phyloP scores from a whole-genome alignment of 208 protist genomes.

The Trypanosomatidae sp. region DNA sequence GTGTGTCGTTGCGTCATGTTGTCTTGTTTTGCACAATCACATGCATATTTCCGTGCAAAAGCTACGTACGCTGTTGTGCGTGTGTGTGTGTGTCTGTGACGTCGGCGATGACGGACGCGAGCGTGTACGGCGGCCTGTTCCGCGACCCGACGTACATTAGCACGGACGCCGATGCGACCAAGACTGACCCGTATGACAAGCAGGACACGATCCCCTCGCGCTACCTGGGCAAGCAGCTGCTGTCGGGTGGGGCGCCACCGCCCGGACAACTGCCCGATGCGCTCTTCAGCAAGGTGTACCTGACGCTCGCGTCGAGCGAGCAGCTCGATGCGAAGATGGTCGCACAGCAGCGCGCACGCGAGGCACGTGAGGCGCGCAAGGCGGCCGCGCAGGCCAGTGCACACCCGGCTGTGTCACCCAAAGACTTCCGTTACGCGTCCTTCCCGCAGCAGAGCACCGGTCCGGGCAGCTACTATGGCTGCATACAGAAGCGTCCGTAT shows the following conservation, averaged over 20 bases:
- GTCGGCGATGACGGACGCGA: constrained; percentile 73
- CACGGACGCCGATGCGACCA: constrained; percentile 41
- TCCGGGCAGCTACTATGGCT: constrained; percentile 73
- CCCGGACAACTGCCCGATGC: constrained; percentile 32
- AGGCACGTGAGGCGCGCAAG: constrained; percentile 10
- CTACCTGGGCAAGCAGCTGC: constrained; percentile 67
- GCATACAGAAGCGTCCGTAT: constrained; percentile 59
- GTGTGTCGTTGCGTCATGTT: too few species aligned
- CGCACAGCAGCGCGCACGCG: constrained; percentile 26
- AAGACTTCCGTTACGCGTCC: constrained; percentile 60
- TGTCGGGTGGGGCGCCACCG: constrained; percentile 13
- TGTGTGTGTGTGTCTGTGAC: too few species aligned
- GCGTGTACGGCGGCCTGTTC: constrained; percentile 78
- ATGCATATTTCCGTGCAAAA: too few species aligned
- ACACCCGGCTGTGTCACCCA: constrained; percentile 5
- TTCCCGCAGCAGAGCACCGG: constrained; percentile 60
- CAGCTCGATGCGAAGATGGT: constrained; percentile 56
- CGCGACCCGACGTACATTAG: constrained; percentile 67
- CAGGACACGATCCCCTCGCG: constrained; percentile 63
- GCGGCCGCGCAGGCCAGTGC: constrained; percentile 6
- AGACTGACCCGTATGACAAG: constrained; percentile 76
- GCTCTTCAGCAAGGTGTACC: constrained; percentile 62
- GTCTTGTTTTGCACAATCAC: too few species aligned
- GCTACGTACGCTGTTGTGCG: background rate
- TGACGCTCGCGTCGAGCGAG: constrained; percentile 60